phyloP scores from a whole-genome alignment of 1,139 yeast species.

The Hemisphaericaspora lyxosophila region DNA sequence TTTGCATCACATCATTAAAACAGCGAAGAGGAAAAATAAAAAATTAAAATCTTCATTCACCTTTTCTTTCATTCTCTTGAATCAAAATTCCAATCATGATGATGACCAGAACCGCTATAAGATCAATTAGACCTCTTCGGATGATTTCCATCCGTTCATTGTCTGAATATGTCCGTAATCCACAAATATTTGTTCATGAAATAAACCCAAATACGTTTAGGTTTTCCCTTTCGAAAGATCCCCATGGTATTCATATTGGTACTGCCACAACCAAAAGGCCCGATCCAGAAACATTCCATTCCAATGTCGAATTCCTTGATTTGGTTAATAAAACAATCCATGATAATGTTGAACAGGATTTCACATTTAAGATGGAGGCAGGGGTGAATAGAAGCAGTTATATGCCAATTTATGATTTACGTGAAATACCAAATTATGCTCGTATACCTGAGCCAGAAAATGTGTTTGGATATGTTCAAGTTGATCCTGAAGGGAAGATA shows the following conservation, averaged over 20 bases:
- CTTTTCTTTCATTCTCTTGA: too few species aligned
- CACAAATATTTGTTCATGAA: conserved; percentile 28
- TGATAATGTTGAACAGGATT: conserved; percentile 43
- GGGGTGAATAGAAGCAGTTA: conserved; percentile 56
- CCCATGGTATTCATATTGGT: conserved; percentile 35
- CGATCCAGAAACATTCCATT: conserved; percentile 24
- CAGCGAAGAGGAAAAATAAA: too few species aligned
- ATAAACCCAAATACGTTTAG: conserved; percentile 12
- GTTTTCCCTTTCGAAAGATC: conserved; percentile 18
- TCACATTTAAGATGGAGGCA: conserved; percentile 62
- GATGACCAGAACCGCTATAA: conserved; percentile 6
- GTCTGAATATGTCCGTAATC: conserved; percentile 19
- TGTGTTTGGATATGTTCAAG: conserved; percentile 68
- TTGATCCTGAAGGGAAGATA: conserved; percentile 56
- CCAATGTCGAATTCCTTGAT: conserved; percentile 29
- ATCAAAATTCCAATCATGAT: too few species aligned
- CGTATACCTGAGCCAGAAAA: conserved; percentile 74
- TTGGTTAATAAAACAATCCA: conserved; percentile 29
- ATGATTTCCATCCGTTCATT: conserved; percentile 7
- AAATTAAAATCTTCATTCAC: too few species aligned
- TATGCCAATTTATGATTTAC: conserved; percentile 73
- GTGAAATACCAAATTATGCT: conserved; percentile 66
- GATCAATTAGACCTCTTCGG: neutral
- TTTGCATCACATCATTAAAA: too few species aligned
- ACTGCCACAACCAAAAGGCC: conserved; percentile 15